Conservation (phyloP, 176 grass and related monocot genomes). For the Alopecurus myosuroides region DNA sequence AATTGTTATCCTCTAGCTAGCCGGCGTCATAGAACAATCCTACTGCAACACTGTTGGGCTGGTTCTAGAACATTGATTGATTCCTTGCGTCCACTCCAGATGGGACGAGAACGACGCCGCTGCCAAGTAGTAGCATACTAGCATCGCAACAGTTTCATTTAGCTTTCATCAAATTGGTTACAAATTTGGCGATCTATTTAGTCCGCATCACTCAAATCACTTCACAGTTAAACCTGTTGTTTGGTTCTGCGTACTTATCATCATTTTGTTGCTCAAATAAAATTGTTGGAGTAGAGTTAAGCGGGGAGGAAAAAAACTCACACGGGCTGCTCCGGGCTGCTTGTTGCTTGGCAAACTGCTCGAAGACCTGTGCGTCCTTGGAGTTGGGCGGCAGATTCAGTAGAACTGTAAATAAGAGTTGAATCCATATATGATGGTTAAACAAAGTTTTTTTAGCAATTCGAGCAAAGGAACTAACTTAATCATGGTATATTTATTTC, state of each 20-base stretch:
- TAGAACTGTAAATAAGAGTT: too few species aligned
- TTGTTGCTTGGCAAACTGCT: slow-evolving; percentile 32
- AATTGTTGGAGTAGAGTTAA: too few species aligned
- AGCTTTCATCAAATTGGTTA: not conserved
- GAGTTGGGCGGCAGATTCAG: too few species aligned
- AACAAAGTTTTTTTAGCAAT: too few species aligned
- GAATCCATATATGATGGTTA: too few species aligned
- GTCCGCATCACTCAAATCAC: not conserved
- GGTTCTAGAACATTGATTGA: not conserved
- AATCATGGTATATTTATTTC: too few species aligned
- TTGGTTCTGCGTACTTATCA: too few species aligned
- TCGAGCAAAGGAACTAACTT: too few species aligned
- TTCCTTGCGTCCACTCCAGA: not conserved
- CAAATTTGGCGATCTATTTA: not conserved
- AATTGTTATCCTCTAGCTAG: not conserved
- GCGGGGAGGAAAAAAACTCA: not conserved
- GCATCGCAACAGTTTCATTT: not conserved
- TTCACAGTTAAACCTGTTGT: too few species aligned
- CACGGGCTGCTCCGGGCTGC: not conserved
- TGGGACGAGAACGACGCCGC: not conserved
- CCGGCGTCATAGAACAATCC: not conserved
- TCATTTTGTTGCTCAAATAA: too few species aligned
- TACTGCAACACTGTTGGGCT: not conserved
- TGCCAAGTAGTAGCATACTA: not conserved
- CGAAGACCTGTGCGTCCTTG: slow-evolving; percentile 49